phyloP scores from a whole-genome alignment of 164 flowering plant genomes.

The Nelumbo lutea region DNA sequence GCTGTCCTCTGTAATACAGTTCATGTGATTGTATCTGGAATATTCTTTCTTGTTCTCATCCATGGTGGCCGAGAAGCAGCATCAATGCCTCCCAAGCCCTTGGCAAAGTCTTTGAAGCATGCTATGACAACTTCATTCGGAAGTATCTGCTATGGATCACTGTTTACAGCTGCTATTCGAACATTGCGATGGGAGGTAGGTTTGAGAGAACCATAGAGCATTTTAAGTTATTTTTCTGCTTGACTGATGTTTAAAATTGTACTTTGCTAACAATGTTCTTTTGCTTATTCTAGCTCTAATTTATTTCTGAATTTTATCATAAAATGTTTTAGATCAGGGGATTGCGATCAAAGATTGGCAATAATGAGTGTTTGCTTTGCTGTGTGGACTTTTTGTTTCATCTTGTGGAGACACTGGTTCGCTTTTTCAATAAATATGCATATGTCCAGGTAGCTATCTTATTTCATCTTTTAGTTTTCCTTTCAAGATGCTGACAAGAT shows the following conservation, averaged over 20 bases:
- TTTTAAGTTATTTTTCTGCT: neutral
- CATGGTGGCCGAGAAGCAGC: conserved; percentile 80
- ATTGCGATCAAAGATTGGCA: conserved; percentile 89
- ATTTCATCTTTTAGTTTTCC: neutral
- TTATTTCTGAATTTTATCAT: neutral
- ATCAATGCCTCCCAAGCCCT: conserved; percentile 73
- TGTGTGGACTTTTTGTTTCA: conserved; percentile 95
- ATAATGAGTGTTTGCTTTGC: conserved; percentile 95
- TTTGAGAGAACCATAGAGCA: neutral
- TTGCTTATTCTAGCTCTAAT: too few species aligned
- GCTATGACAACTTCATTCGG: conserved; percentile 95
- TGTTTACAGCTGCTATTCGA: conserved; percentile 93
- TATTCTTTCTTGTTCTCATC: conserved; percentile 86
- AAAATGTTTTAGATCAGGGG: conserved; percentile 76
- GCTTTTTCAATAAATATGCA: conserved; percentile 96
- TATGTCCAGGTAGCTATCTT: conserved; percentile 79
- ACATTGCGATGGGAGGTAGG: conserved; percentile 95
- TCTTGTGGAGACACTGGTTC: conserved; percentile 93
- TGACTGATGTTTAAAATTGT: neutral
- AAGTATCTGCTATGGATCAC: conserved; percentile 98
- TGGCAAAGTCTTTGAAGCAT: conserved; percentile 62
- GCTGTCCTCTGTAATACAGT: conserved; percentile 94
- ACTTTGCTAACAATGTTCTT: neutral
- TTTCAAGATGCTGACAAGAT: too few species aligned
- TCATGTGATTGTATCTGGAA: conserved; percentile 95